phyloP scores from a whole-genome alignment of 495 filamentous ascomycete species.

The Penicillium silybi region DNA sequence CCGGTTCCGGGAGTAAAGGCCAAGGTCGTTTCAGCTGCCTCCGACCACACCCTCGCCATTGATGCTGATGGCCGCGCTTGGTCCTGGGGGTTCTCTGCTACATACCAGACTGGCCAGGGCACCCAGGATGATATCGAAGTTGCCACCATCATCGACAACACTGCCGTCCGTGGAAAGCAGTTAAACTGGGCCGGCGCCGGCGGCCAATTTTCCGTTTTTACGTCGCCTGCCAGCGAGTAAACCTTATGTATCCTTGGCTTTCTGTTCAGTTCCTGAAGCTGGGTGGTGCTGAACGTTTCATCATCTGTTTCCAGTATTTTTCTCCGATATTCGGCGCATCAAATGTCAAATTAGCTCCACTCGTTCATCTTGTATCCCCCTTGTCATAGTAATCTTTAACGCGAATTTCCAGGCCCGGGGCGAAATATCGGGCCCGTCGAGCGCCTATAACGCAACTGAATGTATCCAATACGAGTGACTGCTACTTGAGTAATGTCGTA shows the following conservation, averaged over 20 bases:
- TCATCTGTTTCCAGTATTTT: constrained; percentile 2
- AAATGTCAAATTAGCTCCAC: constrained; percentile 10
- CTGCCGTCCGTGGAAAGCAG: constrained; percentile 51
- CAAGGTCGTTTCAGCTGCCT: constrained; percentile 43
- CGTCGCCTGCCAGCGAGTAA: constrained; percentile 23
- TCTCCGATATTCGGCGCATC: constrained; percentile 4
- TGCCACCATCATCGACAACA: constrained; percentile 57
- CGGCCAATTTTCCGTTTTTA: constrained; percentile 57
- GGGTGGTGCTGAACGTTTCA: background rate
- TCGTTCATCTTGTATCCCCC: background rate
- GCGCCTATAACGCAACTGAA: background rate
- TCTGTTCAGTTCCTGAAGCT: background rate
- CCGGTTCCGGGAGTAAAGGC: constrained; percentile 44
- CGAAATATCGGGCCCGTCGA: background rate
- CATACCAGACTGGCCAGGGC: constrained; percentile 60
- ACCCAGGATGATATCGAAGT: constrained; percentile 54
- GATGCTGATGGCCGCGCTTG: constrained; percentile 54
- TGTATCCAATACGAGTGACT: background rate
- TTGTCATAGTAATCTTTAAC: constrained; percentile 6
- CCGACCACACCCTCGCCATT: constrained; percentile 58
- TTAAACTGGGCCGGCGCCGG: constrained; percentile 58
- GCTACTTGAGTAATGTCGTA: background rate
- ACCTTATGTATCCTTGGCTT: background rate
- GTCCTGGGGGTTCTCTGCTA: constrained; percentile 60
- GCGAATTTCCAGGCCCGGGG: background rate